These are phyloP conservation scores for Theobroma grandiflorum DNA, from an alignment of 441 rosid species.

Conservation along the genomic window DNA sequence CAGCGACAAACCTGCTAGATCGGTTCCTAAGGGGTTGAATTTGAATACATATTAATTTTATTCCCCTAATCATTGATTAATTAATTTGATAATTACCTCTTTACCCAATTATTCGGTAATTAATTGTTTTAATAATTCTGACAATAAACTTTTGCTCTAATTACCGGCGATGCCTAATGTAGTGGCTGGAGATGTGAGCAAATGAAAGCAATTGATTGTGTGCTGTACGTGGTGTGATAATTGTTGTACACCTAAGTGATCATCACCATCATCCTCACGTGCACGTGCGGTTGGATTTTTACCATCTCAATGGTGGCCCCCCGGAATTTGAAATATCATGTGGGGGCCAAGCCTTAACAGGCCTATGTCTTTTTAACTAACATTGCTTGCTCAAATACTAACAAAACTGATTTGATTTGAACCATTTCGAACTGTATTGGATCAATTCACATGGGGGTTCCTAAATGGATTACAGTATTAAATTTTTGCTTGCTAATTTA, in stretches of 20 bases:
- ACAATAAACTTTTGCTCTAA: not conserved
- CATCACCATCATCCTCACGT: slow-evolving; percentile 31
- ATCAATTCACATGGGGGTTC: no score
- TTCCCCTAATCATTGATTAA: slow-evolving; percentile 16
- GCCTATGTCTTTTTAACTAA: no score
- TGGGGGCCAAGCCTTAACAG: no score
- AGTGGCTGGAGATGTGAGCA: slow-evolving; percentile 29
- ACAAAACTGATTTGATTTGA: no score
- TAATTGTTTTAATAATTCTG: not conserved
- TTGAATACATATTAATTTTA: slow-evolving; percentile 31
- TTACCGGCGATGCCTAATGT: not conserved
- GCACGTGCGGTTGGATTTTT: slow-evolving; percentile 33
- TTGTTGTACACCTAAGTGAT: slow-evolving; percentile 29
- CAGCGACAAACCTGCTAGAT: slow-evolving; percentile 60
- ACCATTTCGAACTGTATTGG: no score
- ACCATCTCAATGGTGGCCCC: not conserved
- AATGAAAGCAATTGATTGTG: slow-evolving; percentile 32
- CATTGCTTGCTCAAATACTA: no score
- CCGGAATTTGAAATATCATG: no score
- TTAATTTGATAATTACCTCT: slow-evolving; percentile 35
- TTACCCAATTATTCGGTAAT: slow-evolving; percentile 12
- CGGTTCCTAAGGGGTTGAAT: slow-evolving; percentile 55
- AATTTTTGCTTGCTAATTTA: no score
- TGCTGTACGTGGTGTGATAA: slow-evolving; percentile 30
- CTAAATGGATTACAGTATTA: no score